Percentiles rank a stretch among this genome's conserved stretches.
These are phyloP conservation scores for Nyctanthes arbortristis DNA, from an alignment of 257 asterid species.

Conservation along the genomic window DNA sequence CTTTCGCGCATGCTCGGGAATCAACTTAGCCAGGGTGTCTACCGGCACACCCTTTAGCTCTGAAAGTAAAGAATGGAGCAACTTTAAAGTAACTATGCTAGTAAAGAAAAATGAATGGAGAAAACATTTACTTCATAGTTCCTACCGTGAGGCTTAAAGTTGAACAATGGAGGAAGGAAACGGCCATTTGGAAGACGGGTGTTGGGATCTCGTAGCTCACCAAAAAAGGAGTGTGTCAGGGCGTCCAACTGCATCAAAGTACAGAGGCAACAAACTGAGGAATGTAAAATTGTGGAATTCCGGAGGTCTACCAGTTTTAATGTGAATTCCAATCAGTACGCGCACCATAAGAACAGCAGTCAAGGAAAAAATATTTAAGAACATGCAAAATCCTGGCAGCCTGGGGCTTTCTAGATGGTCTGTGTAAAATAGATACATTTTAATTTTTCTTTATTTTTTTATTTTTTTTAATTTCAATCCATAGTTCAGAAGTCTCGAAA, in stretches of 20 bases:
- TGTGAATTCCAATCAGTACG: background rate
- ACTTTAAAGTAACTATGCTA: background rate
- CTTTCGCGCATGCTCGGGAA: slow-evolving; percentile 85
- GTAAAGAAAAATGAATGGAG: background rate
- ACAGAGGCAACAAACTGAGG: background rate
- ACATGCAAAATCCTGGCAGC: background rate
- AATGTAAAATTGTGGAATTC: background rate
- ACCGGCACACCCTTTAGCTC: slow-evolving; percentile 81
- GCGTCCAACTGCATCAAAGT: slow-evolving; percentile 58
- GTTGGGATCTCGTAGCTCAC: slow-evolving; percentile 62
- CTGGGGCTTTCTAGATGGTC: background rate
- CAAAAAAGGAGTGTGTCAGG: slow-evolving; percentile 66
- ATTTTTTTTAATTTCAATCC: background rate
- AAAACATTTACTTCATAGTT: slow-evolving; percentile 3
- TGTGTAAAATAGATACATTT: background rate
- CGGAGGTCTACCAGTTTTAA: background rate
- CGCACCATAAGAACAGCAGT: too few species aligned
- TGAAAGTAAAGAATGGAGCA: slow-evolving; percentile 23
- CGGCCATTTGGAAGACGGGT: slow-evolving; percentile 69
- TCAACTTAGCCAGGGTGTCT: slow-evolving; percentile 60
- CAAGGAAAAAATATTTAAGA: too few species aligned
- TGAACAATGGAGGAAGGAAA: slow-evolving; percentile 69
- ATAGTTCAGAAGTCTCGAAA: background rate
- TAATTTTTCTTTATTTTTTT: background rate
- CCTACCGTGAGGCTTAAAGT: slow-evolving; percentile 74